Evolutionary conservation across 192 early-diverging fungal species (phyloP), one percentile per base, ranked within the genome.

Genomic region (Entophlyctis helioformis): DNA sequence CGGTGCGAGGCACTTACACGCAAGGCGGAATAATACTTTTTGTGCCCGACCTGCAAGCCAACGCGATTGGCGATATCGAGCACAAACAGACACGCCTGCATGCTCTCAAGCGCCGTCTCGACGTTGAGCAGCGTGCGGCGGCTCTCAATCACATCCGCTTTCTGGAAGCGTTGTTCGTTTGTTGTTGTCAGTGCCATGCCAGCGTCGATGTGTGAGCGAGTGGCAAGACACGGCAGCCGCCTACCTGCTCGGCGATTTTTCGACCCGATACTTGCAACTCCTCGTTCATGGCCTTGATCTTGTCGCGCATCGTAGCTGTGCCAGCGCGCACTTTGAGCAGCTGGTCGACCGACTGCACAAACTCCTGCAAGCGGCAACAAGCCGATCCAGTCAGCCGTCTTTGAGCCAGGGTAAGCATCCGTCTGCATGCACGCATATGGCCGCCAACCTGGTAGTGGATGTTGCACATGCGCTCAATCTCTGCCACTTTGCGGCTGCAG

Each of bases 391-490:
- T 31, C 29, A 31, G 29, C 29, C 29, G 29, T 11, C 29, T 4
- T 4, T 8, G 29, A 31, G 29, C 11, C 29, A 31, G 11, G 4
- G 11, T 31, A 8, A 31, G 6, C 29, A 31, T 4, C 4, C 6
- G 11, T 2, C 29, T 5, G n/a, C n/a, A 39, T n/a, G 26, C 11
- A 36, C 10, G 26, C 2, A 27, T 23, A 1, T 15, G 9, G 29
- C 8, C 19, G 36, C 57, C 34, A 44, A 86, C 91, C 71, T 96
- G 85, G 60, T 94, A 94, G 61, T 99, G 86, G 59, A 80, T 76
- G 55, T 84, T 86, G 65, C 96, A 99, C 71, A 99, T 86, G 44
- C 85, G 81, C 69, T 96, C 92, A 48, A 99, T 99, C 62, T 99
- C 96, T 25, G 74, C 72, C 50, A 96, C 92, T 51, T 97, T 97